Evolutionary conservation across 2,329 filamentous ascomycete species (phyloP), one percentile per base, ranked within the genome.

Genomic region (Paecilomyces variotii): DNA sequence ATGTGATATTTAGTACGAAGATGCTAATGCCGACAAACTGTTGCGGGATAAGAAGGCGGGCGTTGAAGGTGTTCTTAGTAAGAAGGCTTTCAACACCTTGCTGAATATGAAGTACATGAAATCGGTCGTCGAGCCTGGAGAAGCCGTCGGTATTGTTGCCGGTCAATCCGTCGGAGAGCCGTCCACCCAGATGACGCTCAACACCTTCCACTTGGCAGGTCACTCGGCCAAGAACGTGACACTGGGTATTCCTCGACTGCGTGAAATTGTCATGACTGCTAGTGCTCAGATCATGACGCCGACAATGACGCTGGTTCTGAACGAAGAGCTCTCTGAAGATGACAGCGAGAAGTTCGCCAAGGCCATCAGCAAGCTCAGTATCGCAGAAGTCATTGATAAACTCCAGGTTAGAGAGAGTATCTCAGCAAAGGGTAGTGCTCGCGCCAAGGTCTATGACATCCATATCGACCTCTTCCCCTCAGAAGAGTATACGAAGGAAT

Each of bases 181-280:
- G 7, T 97, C 92, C 2, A 99, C 94, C 10, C 94, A 99, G 74
- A 99, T 99, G 95, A 99, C 95, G 6, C 80, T 99, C 57, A 99
- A 99, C 78, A 99, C 95, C 28, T 99, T 99, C 84, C 94, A 99
- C 83, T 90, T 99, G 84, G 94, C 94, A 74, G 94, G 94, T 70
- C 93, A 97, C 80, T 92, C 94, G 24, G 88, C 94, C 30, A 97
- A 97, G 82, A 99, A 99, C 83, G 95, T 99, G 71, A 99, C 94
- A 0, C 84, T 97, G 24, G 94, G 94, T 90, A 97, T 99, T 70
- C 94, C 94, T 60, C 91, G 94, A 77, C 83, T 99, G 24, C 84
- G 94, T 78, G 94, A 99, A 82, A 97, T 99, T 67, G 84, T 99
- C 64, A 99, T 99, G 94, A 97, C 94, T 54, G 94, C 94, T 27